Evolutionary conservation across 805 yeast genomes (phyloP).

Genomic region (Saccharomycopsis olivae): DNA sequence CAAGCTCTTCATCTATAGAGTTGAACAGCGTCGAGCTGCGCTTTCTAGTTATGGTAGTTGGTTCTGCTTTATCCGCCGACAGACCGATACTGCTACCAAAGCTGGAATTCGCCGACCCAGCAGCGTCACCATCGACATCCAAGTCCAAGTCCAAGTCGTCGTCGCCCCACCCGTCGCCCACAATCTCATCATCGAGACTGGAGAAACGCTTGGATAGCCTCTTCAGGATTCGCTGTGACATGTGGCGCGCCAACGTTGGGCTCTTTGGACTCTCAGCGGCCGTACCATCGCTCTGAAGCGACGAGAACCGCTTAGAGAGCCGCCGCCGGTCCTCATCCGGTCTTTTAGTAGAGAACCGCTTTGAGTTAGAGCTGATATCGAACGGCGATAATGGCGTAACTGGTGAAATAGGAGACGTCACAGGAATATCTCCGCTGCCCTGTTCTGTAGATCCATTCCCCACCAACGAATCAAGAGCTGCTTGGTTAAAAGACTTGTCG

Average conservation of each 20-base stretch:
- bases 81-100: neutral
- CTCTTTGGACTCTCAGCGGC: neutral
- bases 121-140: constrained; percentile 1
- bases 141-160: constrained; percentile 6
- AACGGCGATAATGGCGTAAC: constrained; percentile 19
- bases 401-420: constrained; percentile 14
- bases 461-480: constrained; percentile 9
- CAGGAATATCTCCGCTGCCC: neutral
- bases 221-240: constrained; percentile 14
- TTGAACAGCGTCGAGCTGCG: neutral
- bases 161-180: constrained; percentile 13
- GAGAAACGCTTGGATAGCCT: constrained; percentile 17
- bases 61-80: neutral
- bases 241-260: constrained; percentile 5
- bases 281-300: neutral
- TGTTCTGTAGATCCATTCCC: constrained; percentile 5
- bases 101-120: neutral
- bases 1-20: constrained; percentile 7
- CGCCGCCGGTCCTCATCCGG: constrained; percentile 13
- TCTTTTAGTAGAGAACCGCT: constrained; percentile 5
- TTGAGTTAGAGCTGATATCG: neutral
- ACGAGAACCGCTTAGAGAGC: constrained; percentile 14
- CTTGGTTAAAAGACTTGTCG: constrained; percentile 10
- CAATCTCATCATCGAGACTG: neutral
- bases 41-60: neutral